These are phyloP conservation scores for Solanum lycopersicoides DNA, from an alignment of 257 asterid species.

Conservation along the genomic window DNA sequence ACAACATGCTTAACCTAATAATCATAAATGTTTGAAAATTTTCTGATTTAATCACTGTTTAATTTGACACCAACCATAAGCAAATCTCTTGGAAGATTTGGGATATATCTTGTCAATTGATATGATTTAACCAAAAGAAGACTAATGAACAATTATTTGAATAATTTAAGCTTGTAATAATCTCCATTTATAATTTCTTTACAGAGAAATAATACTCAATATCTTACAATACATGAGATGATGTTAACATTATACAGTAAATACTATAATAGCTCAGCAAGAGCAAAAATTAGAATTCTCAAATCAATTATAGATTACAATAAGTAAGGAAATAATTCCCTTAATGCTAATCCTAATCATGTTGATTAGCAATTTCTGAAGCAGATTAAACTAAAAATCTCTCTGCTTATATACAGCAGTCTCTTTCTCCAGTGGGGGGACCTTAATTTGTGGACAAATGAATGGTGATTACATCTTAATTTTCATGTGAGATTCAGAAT, in stretches of 20 bases:
- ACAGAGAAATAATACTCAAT: conserved; percentile 4
- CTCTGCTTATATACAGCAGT: conserved; percentile 48
- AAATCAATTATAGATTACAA: not conserved
- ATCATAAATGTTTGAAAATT: conserved; percentile 30
- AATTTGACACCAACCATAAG: conserved; percentile 16
- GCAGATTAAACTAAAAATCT: conserved; percentile 17
- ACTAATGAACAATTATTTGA: not conserved
- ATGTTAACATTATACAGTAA: not conserved
- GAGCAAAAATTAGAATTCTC: not conserved
- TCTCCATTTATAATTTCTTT: conserved; percentile 13
- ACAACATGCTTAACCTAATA: conserved; percentile 36
- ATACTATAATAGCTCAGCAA: conserved; percentile 5
- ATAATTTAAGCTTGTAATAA: not conserved
- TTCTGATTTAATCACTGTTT: not conserved
- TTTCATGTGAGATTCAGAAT: conserved; percentile 44
- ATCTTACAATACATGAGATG: conserved; percentile 13
- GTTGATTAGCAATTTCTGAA: conserved; percentile 19
- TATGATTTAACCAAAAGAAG: not conserved
- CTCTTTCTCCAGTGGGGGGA: conserved; percentile 11
- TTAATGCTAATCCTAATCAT: conserved; percentile 7
- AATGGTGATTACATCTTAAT: conserved; percentile 32
- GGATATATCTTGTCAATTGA: conserved; percentile 17
- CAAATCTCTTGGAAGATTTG: conserved; percentile 15
- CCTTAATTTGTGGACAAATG: not conserved
- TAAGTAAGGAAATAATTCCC: not conserved